Evolutionary conservation across 83 land plant genomes (phyloP).

Genomic region (Larix sibirica): DNA sequence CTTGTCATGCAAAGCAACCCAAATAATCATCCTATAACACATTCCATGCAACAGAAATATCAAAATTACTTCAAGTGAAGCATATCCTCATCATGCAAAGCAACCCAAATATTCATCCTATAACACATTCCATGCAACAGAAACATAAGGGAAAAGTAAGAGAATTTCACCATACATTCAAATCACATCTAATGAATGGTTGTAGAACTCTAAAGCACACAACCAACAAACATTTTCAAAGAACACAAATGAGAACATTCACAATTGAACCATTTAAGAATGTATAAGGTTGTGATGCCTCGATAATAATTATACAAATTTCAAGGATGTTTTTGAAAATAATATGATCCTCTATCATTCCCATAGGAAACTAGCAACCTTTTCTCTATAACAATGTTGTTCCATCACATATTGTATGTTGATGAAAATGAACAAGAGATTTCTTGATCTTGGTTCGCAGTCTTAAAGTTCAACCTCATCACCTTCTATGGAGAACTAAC

Average conservation of each 20-base stretch:
- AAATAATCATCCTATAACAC: neutral
- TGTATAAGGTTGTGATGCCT: neutral
- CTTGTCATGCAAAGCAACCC: neutral
- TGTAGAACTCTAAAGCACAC: neutral
- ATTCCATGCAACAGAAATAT: neutral
- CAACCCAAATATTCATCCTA: too few relatives aligned
- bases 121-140: too few relatives aligned
- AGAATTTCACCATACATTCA: neutral
- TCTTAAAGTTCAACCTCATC: neutral
- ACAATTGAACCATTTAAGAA: neutral
- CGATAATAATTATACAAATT: neutral
- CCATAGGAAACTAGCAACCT: neutral
- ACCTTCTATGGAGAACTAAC: neutral
- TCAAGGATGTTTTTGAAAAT: too few relatives aligned
- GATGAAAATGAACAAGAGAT: conserved; percentile 1
- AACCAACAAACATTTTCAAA: neutral
- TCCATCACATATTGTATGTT: conserved; percentile 1
- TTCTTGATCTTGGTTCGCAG: neutral
- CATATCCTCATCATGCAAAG: too few relatives aligned
- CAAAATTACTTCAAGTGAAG: too few relatives aligned
- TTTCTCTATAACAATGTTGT: neutral
- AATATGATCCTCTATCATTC: neutral
- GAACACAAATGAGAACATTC: neutral
- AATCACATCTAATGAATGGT: neutral
- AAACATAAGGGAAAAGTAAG: neutral